Base-by-base conservation (phyloP, 2,329 filamentous ascomycete genomes). In the Emmonsiellopsis sp. region DNA sequence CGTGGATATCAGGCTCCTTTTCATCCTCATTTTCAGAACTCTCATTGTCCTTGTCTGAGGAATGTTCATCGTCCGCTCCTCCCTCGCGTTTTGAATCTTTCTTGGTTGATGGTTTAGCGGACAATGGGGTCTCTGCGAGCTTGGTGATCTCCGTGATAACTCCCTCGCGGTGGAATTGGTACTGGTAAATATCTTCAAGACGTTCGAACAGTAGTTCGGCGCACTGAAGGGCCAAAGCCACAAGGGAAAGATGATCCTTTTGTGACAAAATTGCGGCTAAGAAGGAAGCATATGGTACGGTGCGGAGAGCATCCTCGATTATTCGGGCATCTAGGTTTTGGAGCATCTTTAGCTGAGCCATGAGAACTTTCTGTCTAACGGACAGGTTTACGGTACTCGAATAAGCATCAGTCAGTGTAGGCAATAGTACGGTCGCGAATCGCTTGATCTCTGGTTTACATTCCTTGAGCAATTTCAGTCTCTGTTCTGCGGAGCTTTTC, bases 301-400 rank as follows among this genome's bases (percentile, higher is more conserved):
- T 82, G 31, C 86, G 86, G 33, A 98, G 73, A 7, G 92, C 87
- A 62, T 96, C 92, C 56, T 88, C 80, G 3, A 98, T 79, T 49
- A 98, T 89, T 39, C 80, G 77, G 43, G 83, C 84, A 61, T 96
- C 89, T n/a, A 98, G 74, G 59, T 96, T 95, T 10, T 90, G 95
- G 8, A 98, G 79, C 89, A 98, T 97, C 73, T 97, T 97, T 44
- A 97, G 75, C 64, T 98, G 93, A n/a, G 92, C 93, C 17, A 84
- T 88, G 36, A 98, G 78, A 2, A 98, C 93, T 71, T 95, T 96
- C 66, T 97, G 89, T 21, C 94, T 86, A 42, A 98, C 93, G 53
- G 83, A 89, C 13, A 97, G 74, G 65, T 98, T 98, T 58, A 98
- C 92, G 0, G 93, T 98, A 69, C 93, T 97, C 9, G 93, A 96